phyloP scores from a whole-genome alignment of 192 early-diverging fungal species.

The Backusella luteola region DNA sequence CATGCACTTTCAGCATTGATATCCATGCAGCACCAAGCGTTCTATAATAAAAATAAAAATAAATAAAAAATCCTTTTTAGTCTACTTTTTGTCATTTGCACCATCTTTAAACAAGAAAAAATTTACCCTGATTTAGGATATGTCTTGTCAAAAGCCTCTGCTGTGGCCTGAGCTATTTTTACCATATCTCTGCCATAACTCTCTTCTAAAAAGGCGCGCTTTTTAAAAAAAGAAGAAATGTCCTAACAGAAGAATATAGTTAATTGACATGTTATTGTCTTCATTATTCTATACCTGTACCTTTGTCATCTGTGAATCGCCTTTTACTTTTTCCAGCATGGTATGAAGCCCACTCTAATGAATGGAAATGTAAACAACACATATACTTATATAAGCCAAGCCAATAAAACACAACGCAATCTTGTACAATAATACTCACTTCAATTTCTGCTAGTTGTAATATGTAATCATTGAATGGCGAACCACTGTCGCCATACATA shows the following conservation, averaged over 20 bases:
- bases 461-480: constrained; percentile 11
- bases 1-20: constrained; percentile 79
- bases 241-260: constrained; percentile 49
- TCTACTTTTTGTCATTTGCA: not conserved
- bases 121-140: constrained; percentile 56
- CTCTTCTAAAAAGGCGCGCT: constrained; percentile 90
- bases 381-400: not conserved
- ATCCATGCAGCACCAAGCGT: constrained; percentile 75
- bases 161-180: constrained; percentile 67
- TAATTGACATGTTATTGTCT: not conserved
- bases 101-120: not conserved
- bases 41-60: not conserved
- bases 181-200: constrained; percentile 82
- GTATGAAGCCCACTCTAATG: constrained; percentile 64
- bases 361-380: too few relatives aligned
- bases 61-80: not conserved
- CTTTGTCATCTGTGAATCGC: constrained; percentile 64
- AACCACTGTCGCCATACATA: not conserved
- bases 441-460: constrained; percentile 14
- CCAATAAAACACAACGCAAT: not conserved
- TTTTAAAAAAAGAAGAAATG: constrained; percentile 76
- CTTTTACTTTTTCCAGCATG: constrained; percentile 69
- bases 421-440: not conserved
- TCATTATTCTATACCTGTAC: constrained; percentile 29
- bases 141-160: constrained; percentile 57